These are phyloP conservation scores for Panus rudis DNA, from an alignment of 768 basidiomycete species.

Conservation along the genomic window DNA sequence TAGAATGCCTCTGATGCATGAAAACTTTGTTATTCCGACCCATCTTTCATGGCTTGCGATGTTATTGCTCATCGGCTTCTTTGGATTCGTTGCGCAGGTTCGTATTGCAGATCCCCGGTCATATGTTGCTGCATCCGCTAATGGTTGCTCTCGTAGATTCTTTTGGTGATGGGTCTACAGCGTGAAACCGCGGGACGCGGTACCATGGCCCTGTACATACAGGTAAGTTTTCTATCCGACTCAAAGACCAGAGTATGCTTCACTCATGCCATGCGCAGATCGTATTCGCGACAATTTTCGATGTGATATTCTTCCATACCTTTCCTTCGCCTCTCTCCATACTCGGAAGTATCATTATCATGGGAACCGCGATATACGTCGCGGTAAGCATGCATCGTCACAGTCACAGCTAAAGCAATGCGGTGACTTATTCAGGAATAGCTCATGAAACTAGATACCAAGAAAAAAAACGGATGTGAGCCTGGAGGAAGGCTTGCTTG, in stretches of 20 bases:
- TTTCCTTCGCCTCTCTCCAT: slow-evolving; percentile 52
- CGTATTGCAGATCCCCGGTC: too few species aligned
- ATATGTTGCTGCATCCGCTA: too few species aligned
- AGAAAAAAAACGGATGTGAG: too few species aligned
- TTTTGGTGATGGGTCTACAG: slow-evolving; percentile 57
- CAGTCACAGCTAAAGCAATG: neutral
- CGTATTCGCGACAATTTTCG: slow-evolving; percentile 60
- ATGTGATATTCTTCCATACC: slow-evolving; percentile 57
- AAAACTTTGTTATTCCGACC: slow-evolving; percentile 40
- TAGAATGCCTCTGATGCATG: slow-evolving; percentile 36
- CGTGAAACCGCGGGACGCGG: slow-evolving; percentile 61
- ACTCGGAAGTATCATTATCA: slow-evolving; percentile 58
- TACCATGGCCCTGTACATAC: slow-evolving; percentile 52
- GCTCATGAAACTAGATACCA: too few species aligned
- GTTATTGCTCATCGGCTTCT: slow-evolving; percentile 42
- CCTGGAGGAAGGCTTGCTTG: slow-evolving; percentile 22
- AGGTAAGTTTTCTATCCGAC: too few species aligned
- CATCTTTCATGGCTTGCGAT: slow-evolving; percentile 38
- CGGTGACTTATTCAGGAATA: too few species aligned
- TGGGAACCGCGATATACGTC: slow-evolving; percentile 55
- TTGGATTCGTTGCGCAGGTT: slow-evolving; percentile 43
- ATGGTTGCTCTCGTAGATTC: slow-evolving; percentile 31
- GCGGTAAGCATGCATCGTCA: slow-evolving; percentile 38
- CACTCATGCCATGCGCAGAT: too few species aligned
- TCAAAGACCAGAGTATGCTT: too few species aligned